Conservation (phyloP, 176 grass and related monocot species). For the Rhynchospora breviuscula region DNA sequence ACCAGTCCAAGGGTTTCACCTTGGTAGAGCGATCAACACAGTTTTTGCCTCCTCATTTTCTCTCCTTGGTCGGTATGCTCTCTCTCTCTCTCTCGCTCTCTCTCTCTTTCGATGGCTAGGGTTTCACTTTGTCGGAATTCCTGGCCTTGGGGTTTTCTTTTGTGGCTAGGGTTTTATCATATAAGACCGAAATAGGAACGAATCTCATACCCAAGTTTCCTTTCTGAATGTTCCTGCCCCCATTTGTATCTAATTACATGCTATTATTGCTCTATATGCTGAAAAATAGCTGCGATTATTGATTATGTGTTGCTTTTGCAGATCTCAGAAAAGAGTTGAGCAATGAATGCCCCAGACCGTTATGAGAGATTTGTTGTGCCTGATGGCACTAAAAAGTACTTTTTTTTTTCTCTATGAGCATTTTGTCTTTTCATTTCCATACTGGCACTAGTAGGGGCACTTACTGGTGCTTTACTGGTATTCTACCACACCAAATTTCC, state of each 20-base stretch:
- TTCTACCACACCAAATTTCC: neutral
- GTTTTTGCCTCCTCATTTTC: neutral
- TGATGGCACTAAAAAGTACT: slow-evolving; percentile 44
- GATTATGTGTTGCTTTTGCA: neutral
- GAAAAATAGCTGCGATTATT: neutral
- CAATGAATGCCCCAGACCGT: slow-evolving; percentile 52
- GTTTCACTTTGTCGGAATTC: neutral
- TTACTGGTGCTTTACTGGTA: neutral
- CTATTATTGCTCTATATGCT: neutral
- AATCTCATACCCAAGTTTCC: neutral
- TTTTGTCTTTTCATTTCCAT: neutral
- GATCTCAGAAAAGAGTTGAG: neutral
- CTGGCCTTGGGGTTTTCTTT: neutral
- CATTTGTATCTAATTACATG: neutral
- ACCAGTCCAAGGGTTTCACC: too few species aligned
- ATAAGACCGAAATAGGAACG: neutral
- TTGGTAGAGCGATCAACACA: neutral
- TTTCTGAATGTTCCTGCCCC: neutral
- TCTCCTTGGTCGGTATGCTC: neutral
- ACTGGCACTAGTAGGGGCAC: neutral
- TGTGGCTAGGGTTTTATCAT: neutral
- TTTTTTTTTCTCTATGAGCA: neutral
- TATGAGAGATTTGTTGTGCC: slow-evolving; percentile 53
- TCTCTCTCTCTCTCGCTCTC: neutral
- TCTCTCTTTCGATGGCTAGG: neutral